Evolutionary conservation across 2,329 filamentous ascomycete species (phyloP), one percentile per base, ranked within the genome.

Genomic region (Cladophialophora yegresii): DNA sequence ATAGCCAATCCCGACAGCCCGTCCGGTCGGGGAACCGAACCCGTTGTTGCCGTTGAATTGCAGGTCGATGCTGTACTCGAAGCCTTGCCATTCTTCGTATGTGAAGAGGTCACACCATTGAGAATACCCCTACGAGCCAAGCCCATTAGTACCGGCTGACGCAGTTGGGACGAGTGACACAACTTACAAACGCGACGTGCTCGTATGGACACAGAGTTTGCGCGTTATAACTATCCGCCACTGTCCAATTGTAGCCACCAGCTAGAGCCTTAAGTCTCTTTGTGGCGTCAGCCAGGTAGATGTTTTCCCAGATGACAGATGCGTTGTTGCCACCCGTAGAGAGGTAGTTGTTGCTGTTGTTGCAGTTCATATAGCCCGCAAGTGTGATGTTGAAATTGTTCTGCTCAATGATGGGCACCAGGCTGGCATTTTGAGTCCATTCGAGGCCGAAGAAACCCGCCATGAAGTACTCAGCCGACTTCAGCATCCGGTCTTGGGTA

Each of bases 181-280:
- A 54, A 23, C 47, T 50, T 28, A 61, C 63, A 64, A 89, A 87
- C 0, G 88, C 86, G n/a, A 91, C 84, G 0, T 88, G 91, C 75
- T 93, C 90, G 72, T 92, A 93, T 0, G 89, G 86, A 70, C 90
- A 93, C 73, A 92, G 81, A 2, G 81, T 87, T 74, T 92, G 89
- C 0, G 86, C 86, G 20, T 87, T 85, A 75, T 88, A 89, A 0
- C 84, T 83, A 71, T 90, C 87, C 2, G 80, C 75, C 3, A 84
- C 72, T 1, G 84, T 88, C 86, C 89, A 91, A 60, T 88, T 83
- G 72, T 87, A 82, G 22, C 80, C 81, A 1, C 82, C 75, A 0
- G 87, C 79, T 75, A 87, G 77, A 4, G 77, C 75, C 32, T 82
- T 79, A 59, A 92, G 82, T 2, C 89, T 83, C 20, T 80, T 74